Base-by-base conservation (phyloP, 2,329 filamentous ascomycete genomes). In the Paramyrothecium sp. region DNA sequence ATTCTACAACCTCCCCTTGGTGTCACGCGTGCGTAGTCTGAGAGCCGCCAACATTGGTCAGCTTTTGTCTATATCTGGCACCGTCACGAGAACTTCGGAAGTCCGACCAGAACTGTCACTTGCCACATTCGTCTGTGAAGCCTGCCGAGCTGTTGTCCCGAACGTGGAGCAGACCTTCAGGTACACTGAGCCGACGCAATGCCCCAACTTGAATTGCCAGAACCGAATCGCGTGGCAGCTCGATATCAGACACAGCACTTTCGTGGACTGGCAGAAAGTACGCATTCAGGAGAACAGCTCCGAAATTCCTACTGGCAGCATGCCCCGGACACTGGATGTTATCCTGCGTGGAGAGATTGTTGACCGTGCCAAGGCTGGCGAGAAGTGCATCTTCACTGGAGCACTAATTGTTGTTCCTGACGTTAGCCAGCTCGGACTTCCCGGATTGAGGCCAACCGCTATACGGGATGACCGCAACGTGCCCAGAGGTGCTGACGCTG, bases 241-340 rank as follows among this genome's bases (percentile, higher is more conserved):
- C n/a, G 94, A 99, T 67, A 97, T 99, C 68, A 85, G 92, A 48
- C 94, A 96, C 73, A 97, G 93, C 73, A 98, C 93, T 0, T 99
- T 99, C 71, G 90, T 99, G 60, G 95, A 99, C 76, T 99, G 95
- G 95, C 95, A 99, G 72, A 98, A 98, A 73, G 92, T 98, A 22
- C 90, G 96, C 61, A 92, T 98, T 60, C 95, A 99, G 75, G 95
- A 99, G 75, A 99, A 98, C 78, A 97, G 92, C 64, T 94, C 94
- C 3, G 95, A 99, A 72, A 99, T 99, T 41, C 95, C 95, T 0
- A 99, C 95, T 0, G 95, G 95, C 55, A 97, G 93, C 76, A 99
- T 99, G 95, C 95, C 95, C 22, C 86, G 95, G 58, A 99, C 95
- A 3, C 95, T 99, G 86, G 95, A 99, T 68, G 90, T 99, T 47